A percentile compares a stretch with the other conserved stretches of the same genome.
Evolutionary conservation across 768 basidiomycete species (phyloP).

Genomic region (Podaxis rugospora): DNA sequence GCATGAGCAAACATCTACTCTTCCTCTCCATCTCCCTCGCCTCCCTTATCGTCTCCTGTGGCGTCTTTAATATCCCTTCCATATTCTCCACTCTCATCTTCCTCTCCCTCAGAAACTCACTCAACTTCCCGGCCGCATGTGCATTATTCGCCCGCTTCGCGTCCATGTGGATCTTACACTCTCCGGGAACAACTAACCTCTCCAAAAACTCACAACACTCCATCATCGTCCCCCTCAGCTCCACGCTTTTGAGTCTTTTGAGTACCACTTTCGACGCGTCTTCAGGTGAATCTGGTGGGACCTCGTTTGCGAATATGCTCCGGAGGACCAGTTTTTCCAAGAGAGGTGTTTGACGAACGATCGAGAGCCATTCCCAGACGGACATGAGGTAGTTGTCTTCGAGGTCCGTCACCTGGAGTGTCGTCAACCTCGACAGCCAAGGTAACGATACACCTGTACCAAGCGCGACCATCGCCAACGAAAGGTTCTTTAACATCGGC

Average conservation of each 20-base stretch:
- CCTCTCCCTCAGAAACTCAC: constrained; percentile 6
- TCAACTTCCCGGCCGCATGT: background rate
- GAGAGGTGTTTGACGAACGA: constrained; percentile 5
- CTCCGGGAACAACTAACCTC: constrained; percentile 2
- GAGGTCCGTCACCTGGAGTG: constrained; percentile 4
- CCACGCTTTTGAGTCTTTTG: background rate
- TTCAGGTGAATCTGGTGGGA: background rate
- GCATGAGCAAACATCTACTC: background rate
- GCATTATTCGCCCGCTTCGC: constrained; percentile 9
- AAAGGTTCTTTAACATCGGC: background rate
- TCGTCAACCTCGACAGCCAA: background rate
- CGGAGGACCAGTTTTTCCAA: background rate
- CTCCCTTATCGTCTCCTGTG: background rate
- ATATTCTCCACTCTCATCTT: constrained; percentile 6
- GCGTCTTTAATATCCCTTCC: constrained; percentile 9
- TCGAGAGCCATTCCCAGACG: constrained; percentile 1
- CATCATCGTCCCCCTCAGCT: constrained; percentile 4
- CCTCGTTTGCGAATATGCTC: background rate
- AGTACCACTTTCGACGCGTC: constrained; percentile 1
- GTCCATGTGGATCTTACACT: constrained; percentile 4
- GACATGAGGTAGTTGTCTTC: constrained; percentile 5
- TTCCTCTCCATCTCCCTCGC: background rate
- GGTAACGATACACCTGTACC: background rate
- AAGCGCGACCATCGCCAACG: constrained; percentile 6
- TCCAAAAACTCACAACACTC: constrained; percentile 7